Percentiles rank a stretch among this genome's conserved stretches.
These are phyloP conservation scores for Paradendryphiella salina DNA, from an alignment of 2,329 filamentous ascomycete genomes.

Conservation along the genomic window DNA sequence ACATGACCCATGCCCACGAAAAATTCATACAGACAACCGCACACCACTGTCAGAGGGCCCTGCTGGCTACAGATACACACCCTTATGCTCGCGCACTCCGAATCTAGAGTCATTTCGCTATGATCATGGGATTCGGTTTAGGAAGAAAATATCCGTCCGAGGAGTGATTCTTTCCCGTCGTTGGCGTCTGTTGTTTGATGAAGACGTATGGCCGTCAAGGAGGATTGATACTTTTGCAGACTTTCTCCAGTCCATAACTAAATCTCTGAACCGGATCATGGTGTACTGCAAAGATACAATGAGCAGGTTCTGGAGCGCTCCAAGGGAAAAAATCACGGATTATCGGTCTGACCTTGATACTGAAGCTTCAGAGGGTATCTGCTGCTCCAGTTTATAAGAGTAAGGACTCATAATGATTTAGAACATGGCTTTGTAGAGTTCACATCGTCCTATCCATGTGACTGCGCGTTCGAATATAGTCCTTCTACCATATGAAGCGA, in stretches of 20 bases:
- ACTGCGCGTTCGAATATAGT: no score
- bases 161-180: not conserved
- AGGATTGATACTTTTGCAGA: not conserved
- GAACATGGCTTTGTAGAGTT: no score
- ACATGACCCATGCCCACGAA: not conserved
- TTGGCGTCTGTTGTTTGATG: constrained; percentile 2
- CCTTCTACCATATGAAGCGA: no score
- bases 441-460: no score
- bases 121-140: constrained; percentile 1
- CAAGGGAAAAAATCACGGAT: no score
- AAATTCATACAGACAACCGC: not conserved
- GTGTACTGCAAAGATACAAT: not conserved
- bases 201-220: not conserved
- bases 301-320: no score
- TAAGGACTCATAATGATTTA: no score
- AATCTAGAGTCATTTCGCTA: constrained; percentile 7
- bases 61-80: constrained; percentile 9
- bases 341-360: no score
- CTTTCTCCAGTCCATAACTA: not conserved
- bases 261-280: not conserved
- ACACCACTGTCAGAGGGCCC: constrained; percentile 2
- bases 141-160: not conserved
- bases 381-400: no score
- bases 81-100: not conserved
- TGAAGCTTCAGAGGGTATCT: no score